phyloP scores from a whole-genome alignment of 2,329 filamentous ascomycete genomes.

The Epichloe scottii region DNA sequence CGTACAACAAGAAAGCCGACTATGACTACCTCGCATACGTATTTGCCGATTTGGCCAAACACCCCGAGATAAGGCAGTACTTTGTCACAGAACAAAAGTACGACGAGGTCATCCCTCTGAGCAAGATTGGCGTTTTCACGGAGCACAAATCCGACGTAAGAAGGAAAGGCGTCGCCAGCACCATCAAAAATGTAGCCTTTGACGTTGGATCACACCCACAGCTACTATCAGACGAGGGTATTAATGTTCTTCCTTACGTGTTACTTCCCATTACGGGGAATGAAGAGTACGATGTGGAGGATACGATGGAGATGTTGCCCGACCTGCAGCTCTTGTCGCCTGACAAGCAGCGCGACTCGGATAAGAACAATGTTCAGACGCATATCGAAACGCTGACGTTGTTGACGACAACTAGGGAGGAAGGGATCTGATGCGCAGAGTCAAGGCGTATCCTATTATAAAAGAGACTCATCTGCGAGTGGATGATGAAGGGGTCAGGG shows the following conservation, averaged over 20 bases:
- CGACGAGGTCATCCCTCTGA: constrained; percentile 74
- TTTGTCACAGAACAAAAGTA: constrained; percentile 63
- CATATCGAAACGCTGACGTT: constrained; percentile 83
- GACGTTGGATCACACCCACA: constrained; percentile 59
- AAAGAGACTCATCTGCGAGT: constrained; percentile 73
- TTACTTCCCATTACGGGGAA: constrained; percentile 76
- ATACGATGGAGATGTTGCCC: constrained; percentile 73
- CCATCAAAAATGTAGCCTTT: constrained; percentile 89
- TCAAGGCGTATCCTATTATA: constrained; percentile 82
- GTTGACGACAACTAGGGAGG: constrained; percentile 65
- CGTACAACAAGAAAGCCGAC: constrained; percentile 73
- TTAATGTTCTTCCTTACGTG: constrained; percentile 79
- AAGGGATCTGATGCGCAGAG: constrained; percentile 57
- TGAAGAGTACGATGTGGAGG: constrained; percentile 81
- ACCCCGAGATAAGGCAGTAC: constrained; percentile 60
- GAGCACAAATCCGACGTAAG: constrained; percentile 75
- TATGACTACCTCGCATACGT: constrained; percentile 92
- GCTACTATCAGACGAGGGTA: constrained; percentile 58
- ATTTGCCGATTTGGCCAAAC: constrained; percentile 84
- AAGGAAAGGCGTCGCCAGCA: constrained; percentile 86
- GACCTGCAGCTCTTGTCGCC: constrained; percentile 82
- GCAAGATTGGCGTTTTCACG: constrained; percentile 89
- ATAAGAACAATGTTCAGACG: constrained; percentile 65
- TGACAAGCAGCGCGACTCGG: constrained; percentile 75
- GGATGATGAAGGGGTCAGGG: constrained; percentile 65